Base-by-base conservation (phyloP, 768 basidiomycete genomes). In the Serendipita indica region DNA sequence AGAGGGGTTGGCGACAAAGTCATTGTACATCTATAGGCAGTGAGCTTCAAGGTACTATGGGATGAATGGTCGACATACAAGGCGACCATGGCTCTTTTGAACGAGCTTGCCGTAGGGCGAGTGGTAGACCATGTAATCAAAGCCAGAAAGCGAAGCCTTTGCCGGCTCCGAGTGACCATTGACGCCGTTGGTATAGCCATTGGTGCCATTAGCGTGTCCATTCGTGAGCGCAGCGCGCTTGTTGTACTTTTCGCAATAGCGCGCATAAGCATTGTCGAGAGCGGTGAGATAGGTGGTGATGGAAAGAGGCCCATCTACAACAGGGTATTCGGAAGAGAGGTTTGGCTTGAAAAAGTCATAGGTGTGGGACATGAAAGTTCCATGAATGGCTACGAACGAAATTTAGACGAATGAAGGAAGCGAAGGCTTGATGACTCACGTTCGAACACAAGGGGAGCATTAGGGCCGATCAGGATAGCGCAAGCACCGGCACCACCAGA, bases 261-360 rank as follows among this genome's bases (percentile, higher is more conserved):
- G 77, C 37, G 77, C 74, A 75, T 97, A 99, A 18, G 92, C 82
- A 57, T 80, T 79, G 70, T 99, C 96, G 60, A 99, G 79, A 33
- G 94, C 91, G 60, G 87, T 84, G 65, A 93, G 83, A 74, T 99
- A 99, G 39, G 89, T 90, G 57, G 89, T 87, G 60, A 96, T 87
- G 5, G 96, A 94, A 43, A 94, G 84, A 3, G 94, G 96, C 2
- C 96, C 96, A 68, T 99, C 94, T 52, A 99, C 94, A 65, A 89
- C 87, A 61, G 96, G 96, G 71, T 92, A 94, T 70, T 93, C 90
- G 20, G 90, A 93, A 58, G 85, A 83, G 20, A 98, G 82, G 65
- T 89, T 84, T 49, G 96, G 96, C 76, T 99, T 99, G 84, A 96
- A 99, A 72, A 97, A 98, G 73, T 99, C 96, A 72, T 94, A 97